A percentile compares a stretch with the other conserved stretches of the same genome.
Conservation (phyloP, 768 basidiomycete species). For the Melanogaster broomeanus region DNA sequence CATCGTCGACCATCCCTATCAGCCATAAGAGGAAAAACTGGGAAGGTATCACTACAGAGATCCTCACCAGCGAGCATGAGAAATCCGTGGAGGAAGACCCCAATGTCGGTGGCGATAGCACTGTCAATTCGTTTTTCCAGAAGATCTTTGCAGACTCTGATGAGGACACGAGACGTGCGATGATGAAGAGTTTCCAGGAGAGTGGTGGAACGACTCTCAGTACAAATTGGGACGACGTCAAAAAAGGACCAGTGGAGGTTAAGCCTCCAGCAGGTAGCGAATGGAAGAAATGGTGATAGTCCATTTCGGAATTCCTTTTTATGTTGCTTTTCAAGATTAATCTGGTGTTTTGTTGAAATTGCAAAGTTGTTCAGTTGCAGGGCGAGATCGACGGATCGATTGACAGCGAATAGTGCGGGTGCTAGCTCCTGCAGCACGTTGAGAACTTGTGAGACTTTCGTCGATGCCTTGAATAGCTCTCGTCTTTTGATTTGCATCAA, state of each 20-base stretch:
- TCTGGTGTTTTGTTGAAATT: not conserved
- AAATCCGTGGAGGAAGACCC: constrained; percentile 74
- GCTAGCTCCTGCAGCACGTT: no score
- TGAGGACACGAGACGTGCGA: constrained; percentile 88
- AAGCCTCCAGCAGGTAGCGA: constrained; percentile 85
- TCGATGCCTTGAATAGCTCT: no score
- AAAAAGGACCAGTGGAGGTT: constrained; percentile 66
- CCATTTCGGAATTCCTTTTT: not conserved
- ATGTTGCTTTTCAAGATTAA: constrained; percentile 6
- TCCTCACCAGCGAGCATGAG: constrained; percentile 70
- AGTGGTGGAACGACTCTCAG: constrained; percentile 94
- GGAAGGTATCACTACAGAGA: constrained; percentile 77
- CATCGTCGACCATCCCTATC: constrained; percentile 32
- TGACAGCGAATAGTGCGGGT: no score
- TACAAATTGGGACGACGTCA: constrained; percentile 94
- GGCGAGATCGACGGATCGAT: no score
- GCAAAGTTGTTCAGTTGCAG: not conserved
- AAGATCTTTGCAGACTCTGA: constrained; percentile 90
- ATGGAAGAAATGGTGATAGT: constrained; percentile 74
- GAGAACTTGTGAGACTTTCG: no score
- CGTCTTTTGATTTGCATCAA: no score
- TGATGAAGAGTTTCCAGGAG: constrained; percentile 98
- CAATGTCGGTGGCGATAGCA: constrained; percentile 85
- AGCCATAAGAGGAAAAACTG: constrained; percentile 75
- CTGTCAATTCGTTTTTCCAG: constrained; percentile 88